Conservation (phyloP, 352 stramenopile genomes). For the Globisporangium perplexum region DNA sequence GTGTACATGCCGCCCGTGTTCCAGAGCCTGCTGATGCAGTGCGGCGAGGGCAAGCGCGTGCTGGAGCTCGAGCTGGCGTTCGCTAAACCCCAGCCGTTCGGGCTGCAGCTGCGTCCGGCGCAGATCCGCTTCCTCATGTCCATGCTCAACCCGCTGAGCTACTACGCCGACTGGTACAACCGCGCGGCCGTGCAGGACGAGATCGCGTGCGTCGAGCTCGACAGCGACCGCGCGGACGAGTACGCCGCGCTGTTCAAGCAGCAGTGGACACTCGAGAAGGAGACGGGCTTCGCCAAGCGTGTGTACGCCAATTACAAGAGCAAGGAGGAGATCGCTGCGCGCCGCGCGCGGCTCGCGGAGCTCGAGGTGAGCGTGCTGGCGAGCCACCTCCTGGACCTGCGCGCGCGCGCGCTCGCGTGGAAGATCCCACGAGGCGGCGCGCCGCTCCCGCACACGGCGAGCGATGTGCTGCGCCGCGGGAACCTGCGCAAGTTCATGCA, state of each 20-base stretch:
- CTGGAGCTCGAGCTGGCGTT: conserved; percentile 59
- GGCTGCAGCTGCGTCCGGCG: conserved; percentile 53
- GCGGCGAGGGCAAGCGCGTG: conserved; percentile 24
- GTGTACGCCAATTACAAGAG: conserved; percentile 32
- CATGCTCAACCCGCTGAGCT: conserved; percentile 47
- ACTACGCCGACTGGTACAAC: conserved; percentile 67
- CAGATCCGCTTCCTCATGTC: conserved; percentile 57
- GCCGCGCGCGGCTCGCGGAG: conserved; percentile 33
- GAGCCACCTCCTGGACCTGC: conserved; percentile 52
- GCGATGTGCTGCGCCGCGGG: conserved; percentile 37
- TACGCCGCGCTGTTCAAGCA: conserved; percentile 53
- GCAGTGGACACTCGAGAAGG: conserved; percentile 55
- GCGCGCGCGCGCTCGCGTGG: conserved; percentile 54
- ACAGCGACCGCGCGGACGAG: conserved; percentile 33
- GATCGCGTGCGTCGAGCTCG: conserved; percentile 53
- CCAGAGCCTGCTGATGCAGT: conserved; percentile 50
- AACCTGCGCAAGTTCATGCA: conserved; percentile 62
- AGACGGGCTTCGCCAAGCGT: conserved; percentile 31
- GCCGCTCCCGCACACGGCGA: conserved; percentile 33
- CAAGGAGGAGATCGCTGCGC: conserved; percentile 35
- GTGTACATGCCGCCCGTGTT: conserved; percentile 65
- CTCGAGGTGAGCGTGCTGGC: conserved; percentile 59
- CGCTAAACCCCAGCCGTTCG: conserved; percentile 20
- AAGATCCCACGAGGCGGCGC: conserved; percentile 51
- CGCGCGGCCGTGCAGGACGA: conserved; percentile 55